Base-by-base conservation (phyloP, 2,329 filamentous ascomycete genomes). In the Venturia carpophila region DNA sequence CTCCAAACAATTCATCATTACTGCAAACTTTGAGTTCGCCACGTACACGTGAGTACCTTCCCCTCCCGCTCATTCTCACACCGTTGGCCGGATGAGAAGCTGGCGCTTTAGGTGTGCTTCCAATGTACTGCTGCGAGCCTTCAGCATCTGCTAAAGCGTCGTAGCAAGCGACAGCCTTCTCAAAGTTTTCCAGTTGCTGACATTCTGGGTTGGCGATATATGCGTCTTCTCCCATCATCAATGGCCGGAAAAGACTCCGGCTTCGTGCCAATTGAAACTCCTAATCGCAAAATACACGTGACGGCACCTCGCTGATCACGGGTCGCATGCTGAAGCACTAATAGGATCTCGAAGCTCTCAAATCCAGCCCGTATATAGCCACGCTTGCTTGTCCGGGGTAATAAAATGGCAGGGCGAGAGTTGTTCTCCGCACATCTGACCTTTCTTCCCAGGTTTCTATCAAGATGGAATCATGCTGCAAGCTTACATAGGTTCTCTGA, bases 21-120 rank as follows among this genome's bases (percentile, higher is more conserved):
- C 15, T 58, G 6, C 30, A 21, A 37, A 58, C 17, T 58, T 37
- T 37, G 30, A 37, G 9, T 27, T 37, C 19, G 10, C 52, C 7
- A 58, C 52, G 27, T 19, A 55, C 52, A 58, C 52, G 52, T 58
- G 52, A 37, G 52, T 58, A 58, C 30, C 17, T 58, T 37, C 52
- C 52, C 10, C 52, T 58, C 37, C 19, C 19, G 52, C 1, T 3
- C 10, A 37, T 5, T 10, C 17, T 13, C 52, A 58, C 5, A 19
- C 30, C 27, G n/a, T 21, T n/a, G 52, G 17, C 7, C n/a, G 19
- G 17, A n/a, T 58, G 30, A 37, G 19, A 13, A 37, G 52, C n/a
- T 24, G 45, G 17, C 27, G 21, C 6, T 24, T 19, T n/a, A 58
- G 4, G 7, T 19, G 27, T n/a, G 17, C 15, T 37, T 34, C 52